Conservation (phyloP, 2,329 filamentous ascomycete genomes). For the Periconia sp. region DNA sequence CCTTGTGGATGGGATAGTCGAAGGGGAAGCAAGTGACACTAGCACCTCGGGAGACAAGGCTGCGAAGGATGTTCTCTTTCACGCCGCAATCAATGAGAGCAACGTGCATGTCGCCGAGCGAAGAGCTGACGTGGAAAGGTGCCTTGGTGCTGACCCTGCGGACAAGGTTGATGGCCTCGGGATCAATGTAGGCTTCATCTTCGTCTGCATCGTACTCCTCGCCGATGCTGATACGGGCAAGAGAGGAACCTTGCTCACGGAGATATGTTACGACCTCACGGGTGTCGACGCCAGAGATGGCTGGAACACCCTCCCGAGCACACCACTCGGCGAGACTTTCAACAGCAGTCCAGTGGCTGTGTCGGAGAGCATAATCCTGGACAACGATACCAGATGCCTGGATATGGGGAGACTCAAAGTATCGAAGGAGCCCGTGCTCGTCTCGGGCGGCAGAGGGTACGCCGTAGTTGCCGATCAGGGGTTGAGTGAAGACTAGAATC, state of each 20-base stretch:
- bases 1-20: slow-evolving; percentile 98
- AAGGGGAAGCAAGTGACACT: slow-evolving; percentile 95
- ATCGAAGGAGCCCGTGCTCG: slow-evolving; percentile 88
- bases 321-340: slow-evolving; percentile 95
- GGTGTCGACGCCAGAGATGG: slow-evolving; percentile 96
- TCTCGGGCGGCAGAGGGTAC: slow-evolving; percentile 88
- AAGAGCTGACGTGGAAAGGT: slow-evolving; percentile 91
- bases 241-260: slow-evolving; percentile 94
- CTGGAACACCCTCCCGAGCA: slow-evolving; percentile 91
- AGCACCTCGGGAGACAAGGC: slow-evolving; percentile 87
- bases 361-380: slow-evolving; percentile 88
- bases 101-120: slow-evolving; percentile 83
- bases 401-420: slow-evolving; percentile 98
- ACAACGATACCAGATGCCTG: slow-evolving; percentile 96
- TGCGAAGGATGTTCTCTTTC: slow-evolving; percentile 99
- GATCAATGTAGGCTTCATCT: slow-evolving; percentile 94
- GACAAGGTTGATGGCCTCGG: slow-evolving; percentile 95
- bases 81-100: slow-evolving; percentile 97
- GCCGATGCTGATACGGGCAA: slow-evolving; percentile 91
- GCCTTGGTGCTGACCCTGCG: slow-evolving; percentile 97
- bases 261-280: slow-evolving; percentile 95
- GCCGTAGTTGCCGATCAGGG: slow-evolving; percentile 97
- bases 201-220: slow-evolving; percentile 99
- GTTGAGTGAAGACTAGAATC: slow-evolving; percentile 98
- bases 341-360: slow-evolving; percentile 98